Base-by-base conservation (phyloP, 208 protist species). In the Trypanosoma melophagium region DNA sequence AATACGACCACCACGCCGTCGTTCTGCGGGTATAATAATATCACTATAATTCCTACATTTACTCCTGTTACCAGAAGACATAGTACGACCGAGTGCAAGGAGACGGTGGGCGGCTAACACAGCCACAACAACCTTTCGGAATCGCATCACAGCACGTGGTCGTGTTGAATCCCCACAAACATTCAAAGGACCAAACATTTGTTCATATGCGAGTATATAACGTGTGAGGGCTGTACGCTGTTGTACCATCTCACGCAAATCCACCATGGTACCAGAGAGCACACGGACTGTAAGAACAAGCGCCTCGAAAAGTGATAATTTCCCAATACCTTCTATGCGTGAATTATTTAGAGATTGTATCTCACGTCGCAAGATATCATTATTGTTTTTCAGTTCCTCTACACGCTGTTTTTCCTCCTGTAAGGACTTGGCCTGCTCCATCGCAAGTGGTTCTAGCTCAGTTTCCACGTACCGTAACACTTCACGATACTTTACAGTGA, bases 161-260 rank as follows among this genome's bases (percentile, higher is more conserved):
- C 7, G 12, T 3, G n/a, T n/a, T 2, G 21, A 54, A 45, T 58
- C 57, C 9, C 22, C 38, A 40, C 57, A 60, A 4, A 16, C 16
- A 54, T 50, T 76, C 17, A 66, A 60, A n/a, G 65, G 12, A 13
- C 54, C 57, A 40, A 59, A 61, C 19, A 47, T 57, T 1, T 51
- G 47, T 41, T 77, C 72, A 45, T 62, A 65, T 4, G 35, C 41
- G 21, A 74, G 51, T 41, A 76, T 47, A 21, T 74, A 74, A n/a
- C 56, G 76, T n/a, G 49, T 44, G 10, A 87, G 49, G 3, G 82
- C 82, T 38, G 38, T 64, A 16, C 82, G 78, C 49, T 88, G 78
- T 56, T 80, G 73, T 35, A 74, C 22, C 61, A 84, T 76, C 50
- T 88, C 82, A 8, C 67, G 69, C 14, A 63, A 56, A 19, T 88